Evolutionary conservation across 208 protist species (phyloP).

Genomic region (Tritrichomonas foetus): DNA sequence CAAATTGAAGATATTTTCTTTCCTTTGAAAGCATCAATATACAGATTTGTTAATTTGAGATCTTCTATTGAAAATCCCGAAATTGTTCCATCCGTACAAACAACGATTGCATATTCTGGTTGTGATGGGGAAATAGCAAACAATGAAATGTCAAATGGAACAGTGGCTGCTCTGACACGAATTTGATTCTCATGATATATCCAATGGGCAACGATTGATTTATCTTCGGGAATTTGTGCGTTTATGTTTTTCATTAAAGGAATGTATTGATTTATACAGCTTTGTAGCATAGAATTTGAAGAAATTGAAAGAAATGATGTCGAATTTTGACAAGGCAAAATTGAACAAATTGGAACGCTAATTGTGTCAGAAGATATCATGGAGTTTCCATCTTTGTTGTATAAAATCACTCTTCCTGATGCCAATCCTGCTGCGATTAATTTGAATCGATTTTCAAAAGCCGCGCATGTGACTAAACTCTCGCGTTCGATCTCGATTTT

Average conservation of each 20-base stretch:
- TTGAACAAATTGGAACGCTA: background rate
- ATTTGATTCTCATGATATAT: background rate
- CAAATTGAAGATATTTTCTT: background rate
- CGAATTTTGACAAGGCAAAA: background rate
- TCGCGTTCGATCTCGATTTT: too few relatives aligned
- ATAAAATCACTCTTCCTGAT: background rate
- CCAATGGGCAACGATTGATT: background rate
- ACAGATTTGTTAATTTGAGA: background rate
- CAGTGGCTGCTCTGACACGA: background rate
- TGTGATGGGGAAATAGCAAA: background rate
- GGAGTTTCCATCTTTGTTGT: background rate
- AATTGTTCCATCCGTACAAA: background rate
- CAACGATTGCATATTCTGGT: background rate
- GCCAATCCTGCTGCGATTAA: background rate
- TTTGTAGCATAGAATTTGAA: background rate
- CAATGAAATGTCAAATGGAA: background rate
- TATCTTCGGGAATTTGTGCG: background rate
- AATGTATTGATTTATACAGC: background rate
- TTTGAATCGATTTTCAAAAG: background rate
- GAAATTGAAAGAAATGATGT: background rate
- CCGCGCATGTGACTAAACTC: too few relatives aligned
- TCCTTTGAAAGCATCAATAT: background rate
- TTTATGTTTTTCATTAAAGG: background rate
- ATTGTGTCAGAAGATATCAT: background rate
- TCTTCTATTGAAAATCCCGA: background rate